These are phyloP conservation scores for Colletotrichum sp. DNA, from an alignment of 2,329 filamentous ascomycete species.

Conservation along the genomic window DNA sequence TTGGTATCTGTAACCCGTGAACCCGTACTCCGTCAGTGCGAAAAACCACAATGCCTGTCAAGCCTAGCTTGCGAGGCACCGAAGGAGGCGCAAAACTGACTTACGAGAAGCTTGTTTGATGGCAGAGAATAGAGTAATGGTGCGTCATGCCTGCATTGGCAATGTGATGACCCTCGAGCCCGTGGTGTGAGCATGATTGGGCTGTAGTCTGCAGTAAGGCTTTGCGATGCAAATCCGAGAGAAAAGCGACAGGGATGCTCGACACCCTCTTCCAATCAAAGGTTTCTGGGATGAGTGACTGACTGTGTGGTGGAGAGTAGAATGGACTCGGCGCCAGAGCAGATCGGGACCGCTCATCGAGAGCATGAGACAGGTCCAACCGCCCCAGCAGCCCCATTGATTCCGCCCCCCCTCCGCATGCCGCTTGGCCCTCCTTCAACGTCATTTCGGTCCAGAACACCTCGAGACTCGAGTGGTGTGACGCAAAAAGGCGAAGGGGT, in stretches of 20 bases:
- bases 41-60: background rate
- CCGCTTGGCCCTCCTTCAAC: conserved; percentile 28
- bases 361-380: conserved; percentile 13
- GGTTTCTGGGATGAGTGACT: background rate
- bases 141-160: conserved; percentile 20
- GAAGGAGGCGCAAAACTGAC: background rate
- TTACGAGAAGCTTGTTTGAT: conserved; percentile 15
- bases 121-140: conserved; percentile 5
- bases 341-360: conserved; percentile 14
- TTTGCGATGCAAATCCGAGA: conserved; percentile 1
- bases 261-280: background rate
- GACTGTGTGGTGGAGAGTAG: background rate
- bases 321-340: background rate
- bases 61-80: background rate
- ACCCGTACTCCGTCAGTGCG: conserved; percentile 10
- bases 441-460: conserved; percentile 28
- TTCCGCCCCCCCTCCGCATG: conserved; percentile 14
- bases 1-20: conserved; percentile 6
- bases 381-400: conserved; percentile 13
- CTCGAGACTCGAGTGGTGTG: conserved; percentile 13
- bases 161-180: background rate
- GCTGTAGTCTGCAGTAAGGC: background rate
- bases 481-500: conserved; percentile 10
- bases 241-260: background rate
- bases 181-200: conserved; percentile 9